Conservation (phyloP, 2,329 filamentous ascomycete species). For the Fusarium sp. region DNA sequence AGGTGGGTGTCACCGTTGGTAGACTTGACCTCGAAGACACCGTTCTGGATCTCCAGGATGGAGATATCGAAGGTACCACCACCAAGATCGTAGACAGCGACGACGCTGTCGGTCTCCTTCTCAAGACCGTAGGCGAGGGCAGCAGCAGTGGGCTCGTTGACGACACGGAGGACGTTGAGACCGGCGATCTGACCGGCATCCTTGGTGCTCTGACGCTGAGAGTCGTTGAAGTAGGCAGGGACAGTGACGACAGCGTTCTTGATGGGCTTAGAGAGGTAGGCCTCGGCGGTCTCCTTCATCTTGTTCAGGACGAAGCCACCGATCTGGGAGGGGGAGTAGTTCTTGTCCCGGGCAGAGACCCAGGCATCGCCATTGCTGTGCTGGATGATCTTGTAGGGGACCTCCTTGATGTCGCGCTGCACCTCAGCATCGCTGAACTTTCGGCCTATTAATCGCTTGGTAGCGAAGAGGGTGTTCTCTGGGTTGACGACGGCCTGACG, state of each 20-base stretch:
- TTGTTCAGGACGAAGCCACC: constrained; percentile 96
- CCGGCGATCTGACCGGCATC: constrained; percentile 97
- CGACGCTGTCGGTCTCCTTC: constrained; percentile 89
- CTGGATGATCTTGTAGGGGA: constrained; percentile 98
- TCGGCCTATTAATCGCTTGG: constrained; percentile 97
- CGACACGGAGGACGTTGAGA: constrained; percentile 95
- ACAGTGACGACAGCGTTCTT: constrained; percentile 98
- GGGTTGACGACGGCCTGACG: constrained; percentile 98
- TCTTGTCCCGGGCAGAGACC: constrained; percentile 92
- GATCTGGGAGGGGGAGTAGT: constrained; percentile 98
- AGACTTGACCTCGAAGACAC: constrained; percentile 98
- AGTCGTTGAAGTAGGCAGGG: constrained; percentile 98
- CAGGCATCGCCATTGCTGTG: constrained; percentile 97
- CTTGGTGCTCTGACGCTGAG: constrained; percentile 97
- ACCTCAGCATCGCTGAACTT: constrained; percentile 96
- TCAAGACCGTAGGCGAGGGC: constrained; percentile 96
- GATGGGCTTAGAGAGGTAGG: constrained; percentile 88
- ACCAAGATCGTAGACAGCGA: constrained; percentile 97
- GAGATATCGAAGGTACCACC: constrained; percentile 99
- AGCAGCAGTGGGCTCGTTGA: constrained; percentile 97
- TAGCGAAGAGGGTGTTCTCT: constrained; percentile 97
- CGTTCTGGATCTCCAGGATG: constrained; percentile 95
- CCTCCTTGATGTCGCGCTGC: constrained; percentile 96
- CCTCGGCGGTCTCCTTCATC: constrained; percentile 99
- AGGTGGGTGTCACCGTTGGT: constrained; percentile 99